Conservation (phyloP, 2,329 filamentous ascomycete genomes). For the Colletotrichum lini region DNA sequence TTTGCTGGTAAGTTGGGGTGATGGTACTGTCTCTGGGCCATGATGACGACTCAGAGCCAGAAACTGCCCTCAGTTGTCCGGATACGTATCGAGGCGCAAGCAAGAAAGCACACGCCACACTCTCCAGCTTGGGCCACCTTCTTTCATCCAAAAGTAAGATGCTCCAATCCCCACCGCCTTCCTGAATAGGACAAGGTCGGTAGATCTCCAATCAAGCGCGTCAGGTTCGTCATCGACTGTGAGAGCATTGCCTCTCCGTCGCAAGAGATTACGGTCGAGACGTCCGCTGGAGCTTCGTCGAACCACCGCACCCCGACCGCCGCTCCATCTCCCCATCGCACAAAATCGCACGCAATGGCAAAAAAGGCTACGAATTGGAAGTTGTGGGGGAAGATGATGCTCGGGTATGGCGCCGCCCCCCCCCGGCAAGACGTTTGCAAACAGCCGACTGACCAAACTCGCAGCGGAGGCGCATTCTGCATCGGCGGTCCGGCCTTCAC, state of each 20-base stretch:
- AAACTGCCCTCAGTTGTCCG: background rate
- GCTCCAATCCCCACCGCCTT: constrained; percentile 29
- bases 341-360: constrained; percentile 50
- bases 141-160: background rate
- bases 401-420: constrained; percentile 68
- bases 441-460: constrained; percentile 32
- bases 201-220: constrained; percentile 38
- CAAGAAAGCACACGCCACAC: constrained; percentile 29
- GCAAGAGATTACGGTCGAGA: constrained; percentile 1
- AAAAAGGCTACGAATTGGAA: constrained; percentile 68
- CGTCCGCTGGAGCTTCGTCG: background rate
- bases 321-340: background rate
- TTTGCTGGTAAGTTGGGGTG: background rate
- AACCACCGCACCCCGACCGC: background rate
- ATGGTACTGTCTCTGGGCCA: background rate
- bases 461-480: constrained; percentile 78
- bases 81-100: background rate
- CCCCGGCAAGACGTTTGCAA: background rate
- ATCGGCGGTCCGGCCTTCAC: constrained; percentile 90
- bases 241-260: background rate
- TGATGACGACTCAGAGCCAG: background rate
- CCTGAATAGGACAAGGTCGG: background rate
- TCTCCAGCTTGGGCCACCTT: background rate
- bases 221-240: constrained; percentile 41
- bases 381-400: constrained; percentile 78